These are phyloP conservation scores for Pugionium cornutum DNA, from an alignment of 345 rosid species.

Conservation along the genomic window DNA sequence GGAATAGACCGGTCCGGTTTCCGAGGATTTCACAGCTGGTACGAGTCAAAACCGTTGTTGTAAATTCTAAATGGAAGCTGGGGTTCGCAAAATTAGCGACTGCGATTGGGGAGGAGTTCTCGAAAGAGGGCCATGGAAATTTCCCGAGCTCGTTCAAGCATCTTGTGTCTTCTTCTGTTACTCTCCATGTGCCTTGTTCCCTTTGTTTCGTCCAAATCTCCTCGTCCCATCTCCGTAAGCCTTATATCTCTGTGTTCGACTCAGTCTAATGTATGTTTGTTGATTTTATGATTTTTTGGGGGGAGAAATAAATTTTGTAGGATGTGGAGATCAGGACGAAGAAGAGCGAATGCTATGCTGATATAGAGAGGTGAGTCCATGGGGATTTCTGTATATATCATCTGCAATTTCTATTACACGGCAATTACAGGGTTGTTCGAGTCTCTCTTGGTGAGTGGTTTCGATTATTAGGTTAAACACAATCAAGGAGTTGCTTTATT, in stretches of 20 bases:
- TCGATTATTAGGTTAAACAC: background rate
- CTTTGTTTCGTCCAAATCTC: constrained; percentile 49
- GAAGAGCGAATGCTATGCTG: constrained; percentile 70
- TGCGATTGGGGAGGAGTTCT: constrained; percentile 31
- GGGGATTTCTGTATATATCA: background rate
- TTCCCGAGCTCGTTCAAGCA: constrained; percentile 4
- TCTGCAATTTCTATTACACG: background rate
- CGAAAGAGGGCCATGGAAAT: constrained; percentile 29
- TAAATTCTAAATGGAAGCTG: constrained; percentile 18
- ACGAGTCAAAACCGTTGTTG: constrained; percentile 17
- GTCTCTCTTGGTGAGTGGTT: background rate
- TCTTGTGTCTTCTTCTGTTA: constrained; percentile 35
- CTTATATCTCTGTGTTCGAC: background rate
- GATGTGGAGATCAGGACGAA: constrained; percentile 62
- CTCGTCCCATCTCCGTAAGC: constrained; percentile 54
- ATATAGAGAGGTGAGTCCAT: constrained; percentile 63
- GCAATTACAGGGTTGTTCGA: background rate
- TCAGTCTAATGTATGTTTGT: constrained; percentile 1
- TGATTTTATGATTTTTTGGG: background rate
- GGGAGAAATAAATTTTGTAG: constrained; percentile 32
- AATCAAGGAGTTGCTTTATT: background rate
- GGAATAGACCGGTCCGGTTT: constrained; percentile 12
- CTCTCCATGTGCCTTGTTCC: constrained; percentile 29
- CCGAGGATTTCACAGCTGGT: background rate
- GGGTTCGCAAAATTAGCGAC: background rate